phyloP scores from a whole-genome alignment of 176 grass and related monocot genomes.

The Oryza officinalis region DNA sequence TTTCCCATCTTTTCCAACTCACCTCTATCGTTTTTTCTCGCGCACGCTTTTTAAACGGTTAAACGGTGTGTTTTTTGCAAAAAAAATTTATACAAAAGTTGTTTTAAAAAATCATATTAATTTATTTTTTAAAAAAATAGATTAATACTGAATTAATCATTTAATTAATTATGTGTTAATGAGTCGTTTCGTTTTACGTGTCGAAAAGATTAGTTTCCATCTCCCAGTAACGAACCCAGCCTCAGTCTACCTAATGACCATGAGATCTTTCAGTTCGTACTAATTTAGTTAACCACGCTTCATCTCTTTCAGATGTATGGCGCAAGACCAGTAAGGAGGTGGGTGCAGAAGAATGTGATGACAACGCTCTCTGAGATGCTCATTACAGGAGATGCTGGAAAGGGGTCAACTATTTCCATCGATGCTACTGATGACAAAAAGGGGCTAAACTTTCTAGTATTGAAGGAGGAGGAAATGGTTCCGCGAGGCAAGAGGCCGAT shows the following conservation, averaged over 20 bases:
- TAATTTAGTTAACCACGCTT: neutral
- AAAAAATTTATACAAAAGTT: too few relatives aligned
- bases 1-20: too few relatives aligned
- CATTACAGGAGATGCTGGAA: conserved; percentile 36
- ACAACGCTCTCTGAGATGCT: conserved; percentile 54
- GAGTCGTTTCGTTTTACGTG: too few relatives aligned
- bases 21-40: too few relatives aligned
- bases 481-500: neutral
- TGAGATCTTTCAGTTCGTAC: neutral
- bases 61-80: too few relatives aligned
- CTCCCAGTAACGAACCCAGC: too few relatives aligned
- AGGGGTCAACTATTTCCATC: conserved; percentile 25
- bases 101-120: too few relatives aligned
- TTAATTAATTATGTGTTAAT: too few relatives aligned
- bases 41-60: too few relatives aligned
- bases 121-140: too few relatives aligned
- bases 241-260: neutral
- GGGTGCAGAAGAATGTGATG: conserved; percentile 62
- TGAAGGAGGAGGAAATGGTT: neutral
- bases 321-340: conserved; percentile 51
- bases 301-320: conserved; percentile 31
- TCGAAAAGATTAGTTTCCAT: too few relatives aligned
- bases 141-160: too few relatives aligned
- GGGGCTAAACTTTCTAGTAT: neutral
- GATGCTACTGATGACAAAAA: conserved; percentile 16